A percentile compares a stretch with the other conserved stretches of the same genome.
phyloP scores from a whole-genome alignment of 306 rosid species.

The Psophocarpus tetragonolobus region DNA sequence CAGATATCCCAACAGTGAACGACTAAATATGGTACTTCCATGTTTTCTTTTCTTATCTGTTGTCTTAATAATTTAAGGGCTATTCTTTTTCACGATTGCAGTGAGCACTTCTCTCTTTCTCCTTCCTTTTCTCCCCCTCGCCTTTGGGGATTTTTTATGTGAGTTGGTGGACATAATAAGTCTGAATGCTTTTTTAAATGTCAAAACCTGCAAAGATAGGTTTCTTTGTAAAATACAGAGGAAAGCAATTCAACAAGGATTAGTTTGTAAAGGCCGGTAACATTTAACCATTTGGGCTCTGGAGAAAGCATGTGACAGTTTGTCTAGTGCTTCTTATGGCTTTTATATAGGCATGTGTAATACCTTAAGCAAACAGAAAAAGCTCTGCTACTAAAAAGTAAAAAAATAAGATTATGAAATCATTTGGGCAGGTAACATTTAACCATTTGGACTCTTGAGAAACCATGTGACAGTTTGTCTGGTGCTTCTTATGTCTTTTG shows the following conservation, averaged over 20 bases:
- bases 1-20: slow-evolving; percentile 81
- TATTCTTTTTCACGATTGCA: slow-evolving; percentile 11
- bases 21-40: slow-evolving; percentile 72
- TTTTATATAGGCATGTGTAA: neutral
- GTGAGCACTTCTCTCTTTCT: neutral
- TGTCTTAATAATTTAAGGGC: slow-evolving; percentile 20
- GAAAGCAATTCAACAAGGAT: neutral
- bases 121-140: neutral
- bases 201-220: slow-evolving; percentile 1
- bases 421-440: neutral
- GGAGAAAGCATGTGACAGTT: slow-evolving; percentile 20
- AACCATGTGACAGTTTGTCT: slow-evolving; percentile 5
- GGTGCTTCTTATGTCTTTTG: neutral
- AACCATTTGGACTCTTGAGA: slow-evolving; percentile 12
- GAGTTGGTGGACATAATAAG: neutral
- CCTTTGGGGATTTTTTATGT: neutral
- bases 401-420: slow-evolving; percentile 13
- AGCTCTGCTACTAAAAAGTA: slow-evolving; percentile 12
- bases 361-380: neutral
- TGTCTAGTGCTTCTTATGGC: neutral
- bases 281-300: neutral
- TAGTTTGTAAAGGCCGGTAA: slow-evolving; percentile 21
- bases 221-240: slow-evolving; percentile 3
- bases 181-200: slow-evolving; percentile 13
- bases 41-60: slow-evolving; percentile 18